Evolutionary conservation across 176 grass and related monocot genomes (phyloP), one percentile per base, ranked within the genome.

Genomic region (Aegilops speltoides): DNA sequence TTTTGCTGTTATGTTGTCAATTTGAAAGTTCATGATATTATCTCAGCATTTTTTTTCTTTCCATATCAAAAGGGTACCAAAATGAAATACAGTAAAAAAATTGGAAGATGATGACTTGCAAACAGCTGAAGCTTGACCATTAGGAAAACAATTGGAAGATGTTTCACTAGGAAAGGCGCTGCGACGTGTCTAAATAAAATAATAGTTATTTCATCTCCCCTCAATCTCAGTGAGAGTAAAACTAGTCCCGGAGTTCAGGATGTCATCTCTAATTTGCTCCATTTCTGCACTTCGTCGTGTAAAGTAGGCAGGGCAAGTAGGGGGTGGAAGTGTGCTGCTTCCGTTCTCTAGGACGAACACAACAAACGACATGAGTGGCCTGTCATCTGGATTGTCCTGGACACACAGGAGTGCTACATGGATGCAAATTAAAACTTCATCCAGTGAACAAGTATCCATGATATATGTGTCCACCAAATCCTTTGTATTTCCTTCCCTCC

Each of bases 311-410:
- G 76, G 65, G 12, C 29, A 12, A 46, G 29, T 85, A 20, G 90
- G 86, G 16, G 1, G 2, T 9, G 77, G 71, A 28, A 92, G 63
- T 38, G 57, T 65, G 6, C 63, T 57, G 43, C n/a, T 29, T 29
- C 86, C 85, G 85, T 79, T 90, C 41, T 89, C 86, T 73, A 93
- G 69, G 69, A 57, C 34, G 46, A 64, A 64, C 28, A 93, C 76
- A 26, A 88, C 63, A 15, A 36, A 93, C 19, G 56, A 59, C 56
- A 59, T 59, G 56, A 59, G 56, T 22, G 56, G 56, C 56, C 56
- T 59, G 56, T 59, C 56, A 59, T 59, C 56, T 59, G 56, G 56
- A 9, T 59, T 59, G 0, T 59, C 19, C 19, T 59, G 19, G 19
- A 59, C 56, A 59, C 56, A 59, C 56, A 59, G 2, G 56, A 59